Evolutionary conservation across 495 filamentous ascomycete species (phyloP).

Genomic region (Penicillium goetzii): DNA sequence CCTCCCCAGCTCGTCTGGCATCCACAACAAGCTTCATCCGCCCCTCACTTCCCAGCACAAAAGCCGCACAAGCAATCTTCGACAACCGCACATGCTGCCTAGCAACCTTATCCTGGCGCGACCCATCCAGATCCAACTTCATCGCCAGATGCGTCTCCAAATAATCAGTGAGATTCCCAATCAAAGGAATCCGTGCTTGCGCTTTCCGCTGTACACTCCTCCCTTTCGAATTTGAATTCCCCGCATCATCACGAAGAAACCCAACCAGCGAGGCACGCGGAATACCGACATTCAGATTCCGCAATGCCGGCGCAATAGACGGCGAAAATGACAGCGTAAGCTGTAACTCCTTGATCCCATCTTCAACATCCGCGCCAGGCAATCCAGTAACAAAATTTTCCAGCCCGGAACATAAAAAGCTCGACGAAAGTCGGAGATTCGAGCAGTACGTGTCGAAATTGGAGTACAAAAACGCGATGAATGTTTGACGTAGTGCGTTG

Average conservation of each 20-base stretch:
- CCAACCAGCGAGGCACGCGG: constrained; percentile 37
- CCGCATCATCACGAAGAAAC: constrained; percentile 26
- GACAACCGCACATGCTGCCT: constrained; percentile 49
- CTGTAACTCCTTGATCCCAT: constrained; percentile 45
- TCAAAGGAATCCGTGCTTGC: constrained; percentile 38
- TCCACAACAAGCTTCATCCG: constrained; percentile 55
- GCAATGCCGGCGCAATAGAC: constrained; percentile 46
- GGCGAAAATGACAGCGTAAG: constrained; percentile 45
- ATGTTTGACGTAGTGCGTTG: constrained; percentile 51
- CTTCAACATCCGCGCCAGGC: constrained; percentile 26
- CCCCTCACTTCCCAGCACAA: constrained; percentile 56
- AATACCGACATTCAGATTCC: constrained; percentile 52
- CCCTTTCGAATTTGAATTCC: constrained; percentile 11
- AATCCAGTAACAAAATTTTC: constrained; percentile 37
- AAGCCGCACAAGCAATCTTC: constrained; percentile 57
- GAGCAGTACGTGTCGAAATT: constrained; percentile 58
- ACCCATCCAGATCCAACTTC: constrained; percentile 44
- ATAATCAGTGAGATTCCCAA: constrained; percentile 48
- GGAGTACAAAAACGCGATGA: constrained; percentile 50
- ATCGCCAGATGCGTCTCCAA: constrained; percentile 53
- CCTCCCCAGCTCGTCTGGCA: constrained; percentile 27
- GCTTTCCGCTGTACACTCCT: constrained; percentile 21
- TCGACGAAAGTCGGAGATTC: constrained; percentile 43
- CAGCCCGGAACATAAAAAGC: constrained; percentile 42
- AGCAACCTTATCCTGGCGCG: constrained; percentile 17